Evolutionary conservation across 129 eudicot species (phyloP), one percentile per base, ranked within the genome.

Genomic region (Flaveria robusta): DNA sequence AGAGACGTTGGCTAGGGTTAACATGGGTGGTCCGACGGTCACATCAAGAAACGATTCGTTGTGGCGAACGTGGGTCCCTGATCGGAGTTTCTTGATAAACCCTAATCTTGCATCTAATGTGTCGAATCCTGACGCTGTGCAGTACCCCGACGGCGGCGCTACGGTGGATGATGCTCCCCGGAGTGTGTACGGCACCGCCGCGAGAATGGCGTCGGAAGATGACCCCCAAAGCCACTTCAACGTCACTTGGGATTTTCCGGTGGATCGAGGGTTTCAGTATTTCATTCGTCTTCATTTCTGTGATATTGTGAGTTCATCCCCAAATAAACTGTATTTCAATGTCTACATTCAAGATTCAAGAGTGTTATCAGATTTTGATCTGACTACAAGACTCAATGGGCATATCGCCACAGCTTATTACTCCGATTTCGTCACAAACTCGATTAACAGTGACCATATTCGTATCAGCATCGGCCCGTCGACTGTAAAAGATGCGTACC

Each of bases 1-100:
- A 22, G 91, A 90, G 71, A 90, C 88, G 0, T 74, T 88, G 74
- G 82, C 63, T 0, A 80, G 98, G 83, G 83, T 93, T 46, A 93
- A 93, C 43, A 88, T 93, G 95, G 98, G 98, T 2, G 98, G 98
- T 5, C 87, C 98, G 1, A 46, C 63, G 14, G 91, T 93, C 3
- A 69, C 94, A 3, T 82, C 81, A 13, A 34, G 29, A 29, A 93
- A 90, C 24, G 98, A 93, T 71, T 82, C 92, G 0, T 82, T 90
- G 11, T 79, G 89, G 83, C 76, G 98, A 24, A 87, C 82, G 20
- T 93, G 98, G 97, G 82, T 77, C 23, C 79, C 92, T 5, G 98
- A 93, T 78, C 66, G 42, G 3, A n/a, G 18, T 1, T 93, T 72
- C 71, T 37, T 88, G 37, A 27, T 75, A 13, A 54, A 20, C 9